phyloP scores from a whole-genome alignment of 2,329 filamentous ascomycete genomes.

The Alternaria triticina region DNA sequence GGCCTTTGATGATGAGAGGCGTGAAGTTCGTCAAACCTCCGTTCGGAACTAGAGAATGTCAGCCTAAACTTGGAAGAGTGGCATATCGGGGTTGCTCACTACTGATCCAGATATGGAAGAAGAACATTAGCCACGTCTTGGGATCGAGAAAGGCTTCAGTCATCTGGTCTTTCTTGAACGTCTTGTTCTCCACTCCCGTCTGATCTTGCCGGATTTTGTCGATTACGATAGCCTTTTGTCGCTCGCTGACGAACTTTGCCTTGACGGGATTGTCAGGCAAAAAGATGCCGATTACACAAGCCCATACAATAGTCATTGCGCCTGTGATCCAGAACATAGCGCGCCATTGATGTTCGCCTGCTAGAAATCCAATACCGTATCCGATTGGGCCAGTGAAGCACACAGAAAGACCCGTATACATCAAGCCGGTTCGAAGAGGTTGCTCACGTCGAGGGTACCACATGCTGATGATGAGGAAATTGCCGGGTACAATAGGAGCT shows the following conservation, averaged over 20 bases:
- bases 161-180: slow-evolving; percentile 53
- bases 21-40: slow-evolving; percentile 45
- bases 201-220: slow-evolving; percentile 51
- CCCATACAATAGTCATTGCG: slow-evolving; percentile 37
- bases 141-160: slow-evolving; percentile 52
- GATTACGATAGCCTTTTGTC: slow-evolving; percentile 40
- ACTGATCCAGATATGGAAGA: slow-evolving; percentile 41
- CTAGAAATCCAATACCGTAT: slow-evolving; percentile 35
- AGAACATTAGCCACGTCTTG: slow-evolving; percentile 46
- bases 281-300: slow-evolving; percentile 42
- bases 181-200: slow-evolving; percentile 57
- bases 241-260: slow-evolving; percentile 41
- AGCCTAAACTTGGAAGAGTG: not conserved
- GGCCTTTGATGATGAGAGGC: slow-evolving; percentile 34
- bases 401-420: slow-evolving; percentile 44
- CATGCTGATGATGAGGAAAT: slow-evolving; percentile 45
- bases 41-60: slow-evolving; percentile 31
- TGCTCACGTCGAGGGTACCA: slow-evolving; percentile 45
- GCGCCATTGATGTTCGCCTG: slow-evolving; percentile 45
- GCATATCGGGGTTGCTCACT: not conserved
- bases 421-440: slow-evolving; percentile 34
- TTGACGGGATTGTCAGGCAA: slow-evolving; percentile 50
- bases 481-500: slow-evolving; percentile 57
- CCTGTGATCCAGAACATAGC: slow-evolving; percentile 50
- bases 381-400: slow-evolving; percentile 45